Evolutionary conservation across 306 rosid species (phyloP).

Genomic region (Malus sylvestris): DNA sequence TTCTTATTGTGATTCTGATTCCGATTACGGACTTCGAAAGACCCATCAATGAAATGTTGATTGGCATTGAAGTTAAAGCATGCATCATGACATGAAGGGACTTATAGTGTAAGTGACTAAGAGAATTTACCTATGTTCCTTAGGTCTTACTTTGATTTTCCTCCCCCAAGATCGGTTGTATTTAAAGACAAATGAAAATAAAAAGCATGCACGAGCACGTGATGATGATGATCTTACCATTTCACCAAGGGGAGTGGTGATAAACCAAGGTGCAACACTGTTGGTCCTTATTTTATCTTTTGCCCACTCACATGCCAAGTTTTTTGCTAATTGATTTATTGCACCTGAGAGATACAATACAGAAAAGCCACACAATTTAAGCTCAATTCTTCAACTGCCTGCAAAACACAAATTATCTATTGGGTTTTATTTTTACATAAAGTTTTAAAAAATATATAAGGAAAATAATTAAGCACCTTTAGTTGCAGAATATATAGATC

Average conservation of each 20-base stretch:
- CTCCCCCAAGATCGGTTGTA: too few relatives aligned
- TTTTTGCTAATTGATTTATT: conserved; percentile 42
- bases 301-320: conserved; percentile 61
- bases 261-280: conserved; percentile 45
- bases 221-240: not conserved
- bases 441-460: not conserved
- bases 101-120: too few relatives aligned
- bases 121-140: not conserved
- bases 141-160: not conserved
- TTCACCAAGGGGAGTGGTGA: conserved; percentile 25
- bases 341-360: conserved; percentile 29
- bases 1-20: too few relatives aligned
- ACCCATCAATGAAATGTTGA: not conserved
- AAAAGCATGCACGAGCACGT: not conserved
- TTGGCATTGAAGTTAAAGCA: not conserved
- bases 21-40: not conserved
- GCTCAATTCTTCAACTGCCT: not conserved
- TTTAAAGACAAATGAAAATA: too few relatives aligned
- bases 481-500: conserved; percentile 22
- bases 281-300: conserved; percentile 51
- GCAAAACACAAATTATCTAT: not conserved
- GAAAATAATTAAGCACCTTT: conserved; percentile 28
- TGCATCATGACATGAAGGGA: not conserved
- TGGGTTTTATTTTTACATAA: not conserved
- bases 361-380: not conserved